These are phyloP conservation scores for Metarhizium rileyi DNA, from an alignment of 2,329 filamentous ascomycete genomes.

Conservation along the genomic window DNA sequence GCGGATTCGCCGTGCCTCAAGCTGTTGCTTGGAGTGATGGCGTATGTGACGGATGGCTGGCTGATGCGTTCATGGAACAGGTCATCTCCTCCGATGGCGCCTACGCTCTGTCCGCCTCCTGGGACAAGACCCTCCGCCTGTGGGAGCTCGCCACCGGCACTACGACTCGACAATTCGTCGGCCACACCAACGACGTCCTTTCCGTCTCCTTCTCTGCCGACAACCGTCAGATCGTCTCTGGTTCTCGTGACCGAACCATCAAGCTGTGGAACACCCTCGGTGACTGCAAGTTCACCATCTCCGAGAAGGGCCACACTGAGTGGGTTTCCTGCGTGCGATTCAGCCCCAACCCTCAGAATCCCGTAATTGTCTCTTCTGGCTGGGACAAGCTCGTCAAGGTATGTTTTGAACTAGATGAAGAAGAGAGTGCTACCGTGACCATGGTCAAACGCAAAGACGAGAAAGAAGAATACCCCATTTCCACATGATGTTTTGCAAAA, in stretches of 20 bases:
- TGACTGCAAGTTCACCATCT: constrained; percentile 99
- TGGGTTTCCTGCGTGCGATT: constrained; percentile 99
- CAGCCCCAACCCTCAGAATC: constrained; percentile 99
- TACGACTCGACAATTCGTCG: constrained; percentile 96
- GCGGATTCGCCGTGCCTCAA: background rate
- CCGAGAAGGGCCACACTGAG: constrained; percentile 99
- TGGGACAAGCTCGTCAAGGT: constrained; percentile 99
- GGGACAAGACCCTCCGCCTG: constrained; percentile 99
- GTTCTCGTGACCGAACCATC: constrained; percentile 95
- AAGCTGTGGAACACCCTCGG: constrained; percentile 99
- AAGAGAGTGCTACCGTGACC: background rate
- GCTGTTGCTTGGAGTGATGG: background rate
- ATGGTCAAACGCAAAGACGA: constrained; percentile 1
- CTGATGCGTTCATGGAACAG: constrained; percentile 36
- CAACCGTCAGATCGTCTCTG: constrained; percentile 99
- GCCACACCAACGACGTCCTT: constrained; percentile 98
- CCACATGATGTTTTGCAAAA: constrained; percentile 81
- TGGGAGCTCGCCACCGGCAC: constrained; percentile 97
- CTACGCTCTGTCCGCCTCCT: constrained; percentile 96
- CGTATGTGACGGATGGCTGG: constrained; percentile 6
- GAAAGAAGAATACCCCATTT: background rate
- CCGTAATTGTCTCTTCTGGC: constrained; percentile 94
- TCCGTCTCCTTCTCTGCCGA: constrained; percentile 99
- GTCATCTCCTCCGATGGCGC: constrained; percentile 99
- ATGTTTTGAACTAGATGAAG: constrained; percentile 31